Base-by-base conservation (phyloP, 176 grass and related monocot genomes). In the Triticum dicoccoides region DNA sequence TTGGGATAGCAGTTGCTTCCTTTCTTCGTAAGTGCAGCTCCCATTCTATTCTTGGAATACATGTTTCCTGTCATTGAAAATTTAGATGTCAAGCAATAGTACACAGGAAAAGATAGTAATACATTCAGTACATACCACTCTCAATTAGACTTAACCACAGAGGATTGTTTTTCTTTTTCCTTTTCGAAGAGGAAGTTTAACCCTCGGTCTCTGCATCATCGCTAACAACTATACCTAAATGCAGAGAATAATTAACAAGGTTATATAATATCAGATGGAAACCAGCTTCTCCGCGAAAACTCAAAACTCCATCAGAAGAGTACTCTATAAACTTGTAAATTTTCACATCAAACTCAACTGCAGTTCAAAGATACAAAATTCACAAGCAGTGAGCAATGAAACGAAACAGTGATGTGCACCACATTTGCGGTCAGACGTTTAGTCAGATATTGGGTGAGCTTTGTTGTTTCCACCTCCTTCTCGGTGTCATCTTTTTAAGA, bases 11-110 rank as follows among this genome's bases (percentile, higher is more conserved):
- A 37, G 68, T 89, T 29, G 86, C 90, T 64, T 87, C 91, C 20
- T 90, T 88, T 25, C 91, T 95, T n/a, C 93, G 91, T 95, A 95
- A 92, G 93, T 89, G 64, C 2, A 79, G 11, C 54, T 41, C 52
- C 20, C 32, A 67, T 27, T 29, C 32, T 30, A 13, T n/a, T 80
- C 5, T n/a, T 73, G n/a, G 10, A 24, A 14, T 11, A 14, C 59
- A 62, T 62, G 59, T 62, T 62, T 23, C 21, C 38, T 44, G 69
- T 76, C 29, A 27, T 8, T n/a, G 9, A 11, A 77, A 61, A 3
- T 21, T 47, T 61, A 27, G 11, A 33, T 77, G 18, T 62, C 13
- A 78, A 71, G 9, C 17, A 62, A 59, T 10, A 6, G 23, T 21
- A 38, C 24, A 27, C 41, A 52, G 1, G 29, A 33, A 76, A 5